phyloP scores from a whole-genome alignment of 257 asterid species.

The Solanum peruvianum region DNA sequence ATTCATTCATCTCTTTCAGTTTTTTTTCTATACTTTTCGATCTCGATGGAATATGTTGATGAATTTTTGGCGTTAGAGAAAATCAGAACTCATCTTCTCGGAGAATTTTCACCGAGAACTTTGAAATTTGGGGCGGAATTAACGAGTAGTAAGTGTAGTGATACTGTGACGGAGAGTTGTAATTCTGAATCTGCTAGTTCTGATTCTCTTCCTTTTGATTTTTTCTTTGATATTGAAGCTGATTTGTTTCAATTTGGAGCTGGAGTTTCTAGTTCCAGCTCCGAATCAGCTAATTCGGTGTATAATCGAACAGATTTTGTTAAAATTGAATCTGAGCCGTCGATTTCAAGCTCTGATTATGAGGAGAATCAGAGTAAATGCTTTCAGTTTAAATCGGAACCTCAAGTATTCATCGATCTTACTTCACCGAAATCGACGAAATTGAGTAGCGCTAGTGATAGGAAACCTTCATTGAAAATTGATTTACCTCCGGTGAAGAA shows the following conservation, averaged over 20 bases:
- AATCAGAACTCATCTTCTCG: conserved; percentile 31
- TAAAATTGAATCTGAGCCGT: neutral
- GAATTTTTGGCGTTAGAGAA: neutral
- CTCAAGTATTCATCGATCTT: neutral
- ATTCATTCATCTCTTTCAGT: neutral
- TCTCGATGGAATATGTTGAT: neutral
- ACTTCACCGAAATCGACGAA: neutral
- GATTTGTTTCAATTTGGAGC: neutral
- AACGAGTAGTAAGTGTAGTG: neutral
- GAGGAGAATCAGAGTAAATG: neutral
- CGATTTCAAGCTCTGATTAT: neutral
- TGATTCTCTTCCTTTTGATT: neutral
- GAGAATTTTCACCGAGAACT: conserved; percentile 13
- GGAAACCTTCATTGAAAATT: conserved; percentile 16
- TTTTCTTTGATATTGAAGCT: neutral
- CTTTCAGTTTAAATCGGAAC: neutral
- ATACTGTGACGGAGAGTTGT: neutral
- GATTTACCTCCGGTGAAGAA: conserved; percentile 21
- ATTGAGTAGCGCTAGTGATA: neutral
- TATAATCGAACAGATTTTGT: neutral
- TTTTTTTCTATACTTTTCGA: neutral
- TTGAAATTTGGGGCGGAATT: neutral
- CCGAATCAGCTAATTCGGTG: neutral
- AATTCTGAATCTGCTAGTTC: neutral
- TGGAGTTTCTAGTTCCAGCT: neutral